Percentiles rank a stretch among this genome's conserved stretches.
Conservation (phyloP, 2,329 filamentous ascomycete genomes). For the Chrysosporium queenslandicum region DNA sequence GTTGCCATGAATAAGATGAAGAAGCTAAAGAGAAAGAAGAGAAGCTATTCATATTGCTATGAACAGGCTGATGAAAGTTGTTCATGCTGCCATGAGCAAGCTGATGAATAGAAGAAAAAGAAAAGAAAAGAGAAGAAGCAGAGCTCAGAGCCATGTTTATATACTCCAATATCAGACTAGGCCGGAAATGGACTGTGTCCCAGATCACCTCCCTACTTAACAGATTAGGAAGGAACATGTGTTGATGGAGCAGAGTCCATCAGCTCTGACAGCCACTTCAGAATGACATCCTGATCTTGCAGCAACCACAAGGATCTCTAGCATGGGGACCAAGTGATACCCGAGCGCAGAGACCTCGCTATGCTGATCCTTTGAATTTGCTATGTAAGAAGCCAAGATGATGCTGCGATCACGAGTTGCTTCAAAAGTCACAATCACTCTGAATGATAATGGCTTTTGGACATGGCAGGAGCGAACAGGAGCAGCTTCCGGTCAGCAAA, state of each 20-base stretch:
- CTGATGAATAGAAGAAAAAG: slow-evolving; percentile 3
- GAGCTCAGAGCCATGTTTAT: slow-evolving; percentile 9
- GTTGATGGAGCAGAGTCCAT: background rate
- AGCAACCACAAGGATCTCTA: background rate
- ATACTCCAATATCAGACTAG: slow-evolving; percentile 12
- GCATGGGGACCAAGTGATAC: background rate
- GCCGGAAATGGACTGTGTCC: background rate
- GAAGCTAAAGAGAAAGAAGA: background rate
- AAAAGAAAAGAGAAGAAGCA: slow-evolving; percentile 9
- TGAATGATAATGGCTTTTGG: background rate
- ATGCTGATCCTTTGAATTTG: background rate
- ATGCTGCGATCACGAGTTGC: background rate
- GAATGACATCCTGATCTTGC: background rate
- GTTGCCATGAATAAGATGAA: background rate
- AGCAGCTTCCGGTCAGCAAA: too few species aligned
- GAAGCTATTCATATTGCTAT: too few species aligned
- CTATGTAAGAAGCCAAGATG: background rate
- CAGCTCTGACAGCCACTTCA: background rate
- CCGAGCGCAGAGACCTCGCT: background rate
- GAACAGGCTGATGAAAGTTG: background rate
- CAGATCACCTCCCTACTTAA: background rate
- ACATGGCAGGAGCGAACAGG: background rate
- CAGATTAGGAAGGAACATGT: background rate
- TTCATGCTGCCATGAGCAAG: background rate
- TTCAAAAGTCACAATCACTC: background rate